Percentiles rank a stretch among this genome's conserved stretches.
Evolutionary conservation across 257 asterid species (phyloP).

Genomic region (Gentiana macrophylla): DNA sequence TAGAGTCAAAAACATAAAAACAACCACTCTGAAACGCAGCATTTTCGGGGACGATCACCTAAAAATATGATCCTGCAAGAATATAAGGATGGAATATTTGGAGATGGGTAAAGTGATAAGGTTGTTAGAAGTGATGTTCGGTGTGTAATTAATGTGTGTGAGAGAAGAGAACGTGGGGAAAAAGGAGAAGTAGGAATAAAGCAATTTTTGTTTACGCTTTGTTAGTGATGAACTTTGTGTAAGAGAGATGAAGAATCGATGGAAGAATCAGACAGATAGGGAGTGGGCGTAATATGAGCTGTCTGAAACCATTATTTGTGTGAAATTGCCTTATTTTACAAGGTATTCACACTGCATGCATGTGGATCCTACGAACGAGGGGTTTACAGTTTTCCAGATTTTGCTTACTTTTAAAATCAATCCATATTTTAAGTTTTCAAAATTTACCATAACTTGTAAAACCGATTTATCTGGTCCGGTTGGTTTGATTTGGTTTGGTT

Average conservation of each 20-base stretch:
- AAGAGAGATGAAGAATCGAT: slow-evolving; percentile 4
- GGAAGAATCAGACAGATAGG: background rate
- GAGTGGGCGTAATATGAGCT: slow-evolving; percentile 9
- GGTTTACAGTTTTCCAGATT: too few relatives aligned
- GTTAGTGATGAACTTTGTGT: slow-evolving; percentile 5
- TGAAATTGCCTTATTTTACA: slow-evolving; percentile 20
- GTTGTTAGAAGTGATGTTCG: slow-evolving; percentile 2
- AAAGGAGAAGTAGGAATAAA: background rate
- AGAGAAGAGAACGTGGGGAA: background rate
- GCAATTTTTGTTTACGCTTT: slow-evolving; percentile 9
- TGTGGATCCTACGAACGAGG: slow-evolving; percentile 1
- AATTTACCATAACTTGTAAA: too few relatives aligned
- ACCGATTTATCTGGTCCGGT: too few relatives aligned
- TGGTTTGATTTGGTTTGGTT: too few relatives aligned
- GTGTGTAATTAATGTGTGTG: background rate
- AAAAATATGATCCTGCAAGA: background rate
- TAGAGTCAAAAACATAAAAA: slow-evolving; percentile 6
- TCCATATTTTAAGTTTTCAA: too few relatives aligned
- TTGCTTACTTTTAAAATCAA: too few relatives aligned
- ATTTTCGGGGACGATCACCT: background rate
- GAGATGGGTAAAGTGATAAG: too few relatives aligned
- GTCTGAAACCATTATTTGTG: background rate
- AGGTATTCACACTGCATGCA: slow-evolving; percentile 18
- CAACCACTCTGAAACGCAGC: slow-evolving; percentile 5
- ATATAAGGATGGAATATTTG: background rate